Base-by-base conservation (phyloP, 805 yeast species). In the Lipomyces oligophaga region DNA sequence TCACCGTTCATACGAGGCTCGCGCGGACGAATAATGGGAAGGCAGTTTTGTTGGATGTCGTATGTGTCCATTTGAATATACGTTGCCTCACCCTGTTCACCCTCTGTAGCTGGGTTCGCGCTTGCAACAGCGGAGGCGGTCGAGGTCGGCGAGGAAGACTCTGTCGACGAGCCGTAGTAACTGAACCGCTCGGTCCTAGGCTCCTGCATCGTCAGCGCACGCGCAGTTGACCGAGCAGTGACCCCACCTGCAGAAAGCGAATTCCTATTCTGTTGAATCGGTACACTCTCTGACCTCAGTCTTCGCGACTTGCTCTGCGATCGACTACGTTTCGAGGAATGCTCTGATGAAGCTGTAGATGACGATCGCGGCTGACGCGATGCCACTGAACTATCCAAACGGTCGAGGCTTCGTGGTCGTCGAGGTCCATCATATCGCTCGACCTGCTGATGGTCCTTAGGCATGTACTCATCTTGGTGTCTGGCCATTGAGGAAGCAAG, bases 1-100 rank as follows among this genome's bases (percentile, higher is more conserved):
- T 60, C 61, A 18, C 67, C 59, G 47, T 65, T 65, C 55, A 62
- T 54, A 8, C 69, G 61, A 13, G 59, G 56, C 40, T 63, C 66
- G 13, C 67, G 62, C 3, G 66, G 63, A 4, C 65, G 58, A 8
- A 52, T 31, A 28, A 59, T 52, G 6, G 60, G 62, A 16, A 61
- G 48, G 22, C 60, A 58, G 26, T 63, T 63, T 11, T 64, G 55
- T 25, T 55, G 58, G 18, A 63, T 52, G 31, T 55, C 57, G 56
- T 60, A 65, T 3, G 68, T 65, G 27, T 58, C 55, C 52, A 64
- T 49, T 19, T 39, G 55, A 24, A 52, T 52, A 30, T 19, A 33
- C 5, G 53, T 37, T 11, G 45, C 52, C 7, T 43, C 49, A 21
- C 41, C 49, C 28, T 41, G 43, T 22, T 38, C 52, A 25, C 43